phyloP scores from a whole-genome alignment of 352 stramenopile species.

The Phytophthora pseudosyringae region DNA sequence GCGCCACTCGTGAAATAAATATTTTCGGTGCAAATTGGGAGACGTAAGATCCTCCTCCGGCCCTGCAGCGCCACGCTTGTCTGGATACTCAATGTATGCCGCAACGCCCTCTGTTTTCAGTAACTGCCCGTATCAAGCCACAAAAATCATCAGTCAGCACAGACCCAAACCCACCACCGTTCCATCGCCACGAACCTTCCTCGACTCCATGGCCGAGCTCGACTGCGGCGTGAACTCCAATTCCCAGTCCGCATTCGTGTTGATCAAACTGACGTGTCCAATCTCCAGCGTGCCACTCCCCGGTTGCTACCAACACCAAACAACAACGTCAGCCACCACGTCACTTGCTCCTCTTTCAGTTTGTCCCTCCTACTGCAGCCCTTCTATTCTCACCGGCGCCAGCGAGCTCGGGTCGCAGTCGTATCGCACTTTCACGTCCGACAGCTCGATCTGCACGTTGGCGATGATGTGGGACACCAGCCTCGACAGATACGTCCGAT shows the following conservation, averaged over 20 bases:
- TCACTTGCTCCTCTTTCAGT: neutral
- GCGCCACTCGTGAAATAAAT: constrained; percentile 89
- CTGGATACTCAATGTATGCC: constrained; percentile 76
- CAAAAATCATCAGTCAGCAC: constrained; percentile 6
- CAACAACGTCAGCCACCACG: constrained; percentile 4
- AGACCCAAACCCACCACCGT: neutral
- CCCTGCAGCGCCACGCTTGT: constrained; percentile 14
- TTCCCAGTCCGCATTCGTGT: constrained; percentile 80
- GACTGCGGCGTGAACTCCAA: constrained; percentile 79
- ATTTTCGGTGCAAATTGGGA: constrained; percentile 45
- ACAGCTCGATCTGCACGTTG: constrained; percentile 88
- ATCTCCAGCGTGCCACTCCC: constrained; percentile 77
- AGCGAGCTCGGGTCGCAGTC: constrained; percentile 73
- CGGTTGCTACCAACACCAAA: constrained; percentile 47
- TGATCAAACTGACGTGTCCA: constrained; percentile 69
- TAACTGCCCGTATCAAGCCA: constrained; percentile 40
- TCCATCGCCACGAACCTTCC: constrained; percentile 56
- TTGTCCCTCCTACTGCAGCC: neutral
- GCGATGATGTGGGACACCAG: constrained; percentile 86
- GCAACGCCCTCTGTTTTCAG: constrained; percentile 67
- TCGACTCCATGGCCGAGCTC: constrained; percentile 76
- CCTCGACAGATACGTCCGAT: constrained; percentile 84
- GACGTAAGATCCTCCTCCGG: constrained; percentile 5
- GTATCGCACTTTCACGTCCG: constrained; percentile 84
- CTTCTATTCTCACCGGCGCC: constrained; percentile 51